Conservation (phyloP, 768 basidiomycete species). For the Pseudohyphozyma bogoriensis region DNA sequence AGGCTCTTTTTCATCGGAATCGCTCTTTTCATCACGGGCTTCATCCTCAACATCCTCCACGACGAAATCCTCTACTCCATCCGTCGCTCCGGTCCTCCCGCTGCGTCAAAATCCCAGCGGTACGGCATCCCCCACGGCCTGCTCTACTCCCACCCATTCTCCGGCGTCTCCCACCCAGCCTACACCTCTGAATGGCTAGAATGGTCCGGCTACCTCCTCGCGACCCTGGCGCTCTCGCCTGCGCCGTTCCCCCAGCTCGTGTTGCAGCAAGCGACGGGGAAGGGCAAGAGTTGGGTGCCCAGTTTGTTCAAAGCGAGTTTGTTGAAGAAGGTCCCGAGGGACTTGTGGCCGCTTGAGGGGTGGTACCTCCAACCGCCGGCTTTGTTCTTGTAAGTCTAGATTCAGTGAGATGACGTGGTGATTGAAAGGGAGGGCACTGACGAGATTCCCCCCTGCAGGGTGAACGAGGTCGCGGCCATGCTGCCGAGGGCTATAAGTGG, state of each 20-base stretch:
- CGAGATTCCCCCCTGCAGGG: neutral
- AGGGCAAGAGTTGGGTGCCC: neutral
- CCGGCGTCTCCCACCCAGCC: constrained; percentile 77
- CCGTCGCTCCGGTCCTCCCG: neutral
- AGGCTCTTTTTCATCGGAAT: too few species aligned
- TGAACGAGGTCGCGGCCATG: constrained; percentile 66
- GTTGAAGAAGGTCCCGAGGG: neutral
- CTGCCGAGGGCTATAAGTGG: constrained; percentile 62
- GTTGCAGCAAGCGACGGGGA: constrained; percentile 21
- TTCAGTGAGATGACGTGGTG: too few species aligned
- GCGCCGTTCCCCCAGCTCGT: constrained; percentile 39
- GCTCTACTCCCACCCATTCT: constrained; percentile 67
- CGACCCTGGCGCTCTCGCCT: constrained; percentile 42
- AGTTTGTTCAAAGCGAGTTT: neutral
- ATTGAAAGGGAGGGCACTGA: neutral
- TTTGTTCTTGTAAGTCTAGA: constrained; percentile 56
- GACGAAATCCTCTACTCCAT: constrained; percentile 83
- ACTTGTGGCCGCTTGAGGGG: neutral
- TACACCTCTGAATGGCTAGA: constrained; percentile 94
- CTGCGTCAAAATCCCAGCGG: constrained; percentile 31
- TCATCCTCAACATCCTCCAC: constrained; percentile 62
- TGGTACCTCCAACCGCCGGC: constrained; percentile 52
- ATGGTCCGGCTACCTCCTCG: constrained; percentile 79
- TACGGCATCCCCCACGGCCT: constrained; percentile 46
- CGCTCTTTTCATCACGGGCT: constrained; percentile 27